Conservation (phyloP, 371 early-diverging fungal species). For the Apophysomyces ossiformis region DNA sequence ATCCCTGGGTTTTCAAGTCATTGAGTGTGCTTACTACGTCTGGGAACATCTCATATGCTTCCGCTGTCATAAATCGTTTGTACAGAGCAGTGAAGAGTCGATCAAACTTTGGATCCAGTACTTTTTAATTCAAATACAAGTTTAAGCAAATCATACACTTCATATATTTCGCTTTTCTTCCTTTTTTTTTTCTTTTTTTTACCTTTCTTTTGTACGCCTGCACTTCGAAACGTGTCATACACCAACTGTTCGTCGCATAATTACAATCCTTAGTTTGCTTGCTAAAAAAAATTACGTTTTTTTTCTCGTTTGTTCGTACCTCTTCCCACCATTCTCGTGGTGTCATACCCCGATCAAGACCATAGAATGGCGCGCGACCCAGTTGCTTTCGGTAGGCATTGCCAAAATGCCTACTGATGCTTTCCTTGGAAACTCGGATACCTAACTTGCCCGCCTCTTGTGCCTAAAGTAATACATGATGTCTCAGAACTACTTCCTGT, state of each 20-base stretch:
- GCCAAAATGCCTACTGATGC: conserved; percentile 16
- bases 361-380: conserved; percentile 21
- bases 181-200: not conserved
- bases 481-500: not conserved
- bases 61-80: conserved; percentile 23
- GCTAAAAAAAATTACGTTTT: no score
- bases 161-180: conserved; percentile 4
- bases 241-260: conserved; percentile 4
- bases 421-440: conserved; percentile 15
- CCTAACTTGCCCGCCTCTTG: conserved; percentile 18
- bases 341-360: conserved; percentile 18
- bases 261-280: not conserved
- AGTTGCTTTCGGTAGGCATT: conserved; percentile 16
- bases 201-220: conserved; percentile 20
- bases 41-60: conserved; percentile 24
- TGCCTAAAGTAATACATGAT: not conserved
- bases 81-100: conserved; percentile 22
- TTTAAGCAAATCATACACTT: not conserved
- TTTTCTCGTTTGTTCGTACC: not conserved
- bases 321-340: conserved; percentile 25
- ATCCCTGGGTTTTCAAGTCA: conserved; percentile 16
- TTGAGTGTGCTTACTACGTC: conserved; percentile 21
- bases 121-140: conserved; percentile 5
- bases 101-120: conserved; percentile 24
- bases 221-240: conserved; percentile 13